phyloP scores from a whole-genome alignment of 169 alveolate genomes.

The Eimeria necatrix region DNA sequence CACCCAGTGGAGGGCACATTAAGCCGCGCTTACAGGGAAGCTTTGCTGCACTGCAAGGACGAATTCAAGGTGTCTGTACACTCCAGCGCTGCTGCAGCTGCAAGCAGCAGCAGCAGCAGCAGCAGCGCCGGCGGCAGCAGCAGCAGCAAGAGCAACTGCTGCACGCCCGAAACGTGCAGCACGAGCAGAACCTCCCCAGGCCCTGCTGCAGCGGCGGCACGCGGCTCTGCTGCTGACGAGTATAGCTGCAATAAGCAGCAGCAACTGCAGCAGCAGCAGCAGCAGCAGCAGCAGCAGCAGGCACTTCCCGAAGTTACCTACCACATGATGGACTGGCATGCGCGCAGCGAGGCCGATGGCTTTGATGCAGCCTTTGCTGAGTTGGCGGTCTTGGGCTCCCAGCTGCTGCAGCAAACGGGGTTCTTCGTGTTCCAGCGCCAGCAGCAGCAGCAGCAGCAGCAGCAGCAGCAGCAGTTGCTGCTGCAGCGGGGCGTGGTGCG shows the following conservation, averaged over 20 bases:
- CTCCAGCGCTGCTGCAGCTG: not conserved
- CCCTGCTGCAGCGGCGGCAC: not conserved
- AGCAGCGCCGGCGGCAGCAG: conserved; percentile 2
- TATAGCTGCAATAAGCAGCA: not conserved
- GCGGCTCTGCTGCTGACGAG: conserved; percentile 8
- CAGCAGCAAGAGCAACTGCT: not conserved
- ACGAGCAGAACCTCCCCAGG: not conserved
- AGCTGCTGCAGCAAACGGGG: conserved; percentile 68
- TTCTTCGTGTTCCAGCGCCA: conserved; percentile 61
- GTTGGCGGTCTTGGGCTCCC: conserved; percentile 30
- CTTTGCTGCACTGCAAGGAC: conserved; percentile 9
- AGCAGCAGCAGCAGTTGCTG: not conserved
- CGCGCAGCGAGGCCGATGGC: conserved; percentile 48
- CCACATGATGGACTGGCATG: conserved; percentile 75
- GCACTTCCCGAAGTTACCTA: conserved; percentile 18
- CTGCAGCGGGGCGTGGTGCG: conserved; percentile 96
- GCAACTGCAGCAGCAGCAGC: conserved; percentile 55
- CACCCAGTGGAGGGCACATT: conserved; percentile 64
- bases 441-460: conserved; percentile 61
- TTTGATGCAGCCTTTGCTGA: conserved; percentile 66
- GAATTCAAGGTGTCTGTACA: conserved; percentile 61
- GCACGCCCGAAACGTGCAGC: not conserved
- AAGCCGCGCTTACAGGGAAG: conserved; percentile 48
- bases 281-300: conserved; percentile 69
- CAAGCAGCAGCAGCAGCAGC: conserved; percentile 20